A percentile compares a stretch with the other conserved stretches of the same genome.
phyloP scores from a whole-genome alignment of 139 green algal genomes.

The Gonium pectorale region DNA sequence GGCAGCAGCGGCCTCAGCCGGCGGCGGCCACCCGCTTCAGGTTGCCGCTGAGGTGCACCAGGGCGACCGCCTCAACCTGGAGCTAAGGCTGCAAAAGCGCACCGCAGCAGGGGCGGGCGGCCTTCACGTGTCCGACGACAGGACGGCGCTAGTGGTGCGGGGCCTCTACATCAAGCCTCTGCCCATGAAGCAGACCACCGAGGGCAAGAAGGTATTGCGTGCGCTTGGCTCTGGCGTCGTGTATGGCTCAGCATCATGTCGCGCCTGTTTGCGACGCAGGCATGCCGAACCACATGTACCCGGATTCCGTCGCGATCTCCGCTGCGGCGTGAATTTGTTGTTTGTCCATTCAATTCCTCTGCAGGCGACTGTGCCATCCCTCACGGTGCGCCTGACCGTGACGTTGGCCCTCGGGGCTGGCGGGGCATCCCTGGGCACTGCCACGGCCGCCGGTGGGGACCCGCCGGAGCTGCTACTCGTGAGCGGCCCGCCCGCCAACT shows the following conservation, averaged over 20 bases:
- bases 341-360: no score
- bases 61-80: background rate
- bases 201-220: background rate
- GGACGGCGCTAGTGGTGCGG: background rate
- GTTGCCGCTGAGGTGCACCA: background rate
- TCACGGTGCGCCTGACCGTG: background rate
- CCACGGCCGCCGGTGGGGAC: background rate
- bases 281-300: no score
- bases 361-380: background rate
- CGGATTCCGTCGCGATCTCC: no score
- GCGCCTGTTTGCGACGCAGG: no score
- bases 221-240: background rate
- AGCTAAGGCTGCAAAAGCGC: background rate
- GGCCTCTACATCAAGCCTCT: slow-evolving; percentile 3
- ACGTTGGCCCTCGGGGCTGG: background rate
- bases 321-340: no score
- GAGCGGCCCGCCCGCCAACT: background rate
- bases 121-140: background rate
- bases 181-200: background rate
- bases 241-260: no score
- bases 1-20: background rate
- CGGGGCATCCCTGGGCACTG: background rate
- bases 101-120: background rate
- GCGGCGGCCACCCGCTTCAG: background rate
- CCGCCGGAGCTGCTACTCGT: background rate